Evolutionary conservation across 176 grass and related monocot genomes (phyloP).

Genomic region (Alopecurus myosuroides): DNA sequence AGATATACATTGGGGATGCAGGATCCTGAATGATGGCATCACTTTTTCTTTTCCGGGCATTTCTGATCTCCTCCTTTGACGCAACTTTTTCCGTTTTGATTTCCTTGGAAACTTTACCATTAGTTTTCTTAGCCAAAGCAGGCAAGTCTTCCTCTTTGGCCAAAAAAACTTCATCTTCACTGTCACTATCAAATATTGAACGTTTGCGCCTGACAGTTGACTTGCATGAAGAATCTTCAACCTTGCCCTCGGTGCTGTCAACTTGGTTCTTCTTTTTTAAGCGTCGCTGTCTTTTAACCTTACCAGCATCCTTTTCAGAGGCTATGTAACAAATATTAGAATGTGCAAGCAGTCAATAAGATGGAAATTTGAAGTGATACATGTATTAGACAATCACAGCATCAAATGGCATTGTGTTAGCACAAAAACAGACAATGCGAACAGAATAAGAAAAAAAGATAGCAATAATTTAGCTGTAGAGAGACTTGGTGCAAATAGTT

Average conservation of each 20-base stretch:
- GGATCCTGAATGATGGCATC: slow-evolving; percentile 27
- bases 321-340: slow-evolving; percentile 15
- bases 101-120: slow-evolving; percentile 14
- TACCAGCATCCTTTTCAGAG: neutral
- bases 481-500: neutral
- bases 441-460: neutral
- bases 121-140: slow-evolving; percentile 32
- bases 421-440: neutral
- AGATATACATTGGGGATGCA: slow-evolving; percentile 30
- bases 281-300: slow-evolving; percentile 2
- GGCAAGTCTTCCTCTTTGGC: slow-evolving; percentile 17
- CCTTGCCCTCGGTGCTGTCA: slow-evolving; percentile 32
- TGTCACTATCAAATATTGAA: slow-evolving; percentile 47
- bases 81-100: neutral
- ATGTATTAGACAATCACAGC: neutral
- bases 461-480: neutral
- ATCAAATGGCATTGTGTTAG: neutral
- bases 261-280: slow-evolving; percentile 63
- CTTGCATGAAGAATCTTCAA: slow-evolving; percentile 30
- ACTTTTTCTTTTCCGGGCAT: slow-evolving; percentile 33
- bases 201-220: slow-evolving; percentile 26
- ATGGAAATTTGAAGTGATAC: neutral
- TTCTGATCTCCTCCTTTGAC: neutral
- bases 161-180: slow-evolving; percentile 68
- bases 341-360: neutral